Evolutionary conservation across 768 basidiomycete species (phyloP).

Genomic region (Agaricus blazei): DNA sequence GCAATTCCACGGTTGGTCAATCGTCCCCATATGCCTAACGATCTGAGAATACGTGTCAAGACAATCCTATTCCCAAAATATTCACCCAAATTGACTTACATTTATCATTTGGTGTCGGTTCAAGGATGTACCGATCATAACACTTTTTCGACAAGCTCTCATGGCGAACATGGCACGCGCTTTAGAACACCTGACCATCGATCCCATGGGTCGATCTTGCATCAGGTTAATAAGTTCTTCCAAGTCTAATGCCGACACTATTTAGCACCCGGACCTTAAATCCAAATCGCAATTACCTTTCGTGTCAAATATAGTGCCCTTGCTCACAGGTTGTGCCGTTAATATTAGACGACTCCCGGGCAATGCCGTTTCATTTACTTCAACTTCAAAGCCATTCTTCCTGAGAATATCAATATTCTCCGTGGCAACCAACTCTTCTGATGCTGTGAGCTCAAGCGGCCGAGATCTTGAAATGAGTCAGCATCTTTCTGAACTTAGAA

Average conservation of each 20-base stretch:
- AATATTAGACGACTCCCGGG: conserved; percentile 51
- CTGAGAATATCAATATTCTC: conserved; percentile 84
- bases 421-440: conserved; percentile 82
- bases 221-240: conserved; percentile 90
- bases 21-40: conserved; percentile 76
- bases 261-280: background rate
- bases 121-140: conserved; percentile 91
- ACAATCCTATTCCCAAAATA: background rate
- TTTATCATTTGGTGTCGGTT: conserved; percentile 72
- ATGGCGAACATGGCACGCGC: conserved; percentile 95
- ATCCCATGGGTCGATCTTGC: conserved; percentile 68
- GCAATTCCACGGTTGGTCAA: conserved; percentile 86
- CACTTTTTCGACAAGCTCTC: conserved; percentile 92
- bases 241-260: conserved; percentile 51
- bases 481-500: background rate
- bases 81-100: conserved; percentile 32
- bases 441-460: conserved; percentile 76
- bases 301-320: conserved; percentile 83
- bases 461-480: conserved; percentile 52
- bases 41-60: conserved; percentile 37
- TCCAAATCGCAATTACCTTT: conserved; percentile 51
- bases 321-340: conserved; percentile 85
- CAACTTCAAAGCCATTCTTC: conserved; percentile 87
- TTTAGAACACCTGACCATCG: conserved; percentile 90
- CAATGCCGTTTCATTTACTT: conserved; percentile 38